phyloP scores from a whole-genome alignment of 2,329 filamentous ascomycete species.

The Fusarium falciforme region DNA sequence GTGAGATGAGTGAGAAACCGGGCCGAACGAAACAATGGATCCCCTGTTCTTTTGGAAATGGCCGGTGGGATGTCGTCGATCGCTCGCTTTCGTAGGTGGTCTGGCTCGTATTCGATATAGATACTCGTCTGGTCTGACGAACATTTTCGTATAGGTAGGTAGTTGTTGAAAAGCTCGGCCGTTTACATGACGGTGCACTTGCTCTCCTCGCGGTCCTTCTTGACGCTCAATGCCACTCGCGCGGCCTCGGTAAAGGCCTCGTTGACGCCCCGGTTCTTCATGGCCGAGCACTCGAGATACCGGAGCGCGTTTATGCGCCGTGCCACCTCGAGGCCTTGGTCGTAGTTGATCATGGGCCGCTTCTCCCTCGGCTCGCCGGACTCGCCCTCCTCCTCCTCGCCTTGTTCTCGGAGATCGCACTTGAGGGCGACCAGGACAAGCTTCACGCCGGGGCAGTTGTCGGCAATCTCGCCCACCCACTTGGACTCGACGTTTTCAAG shows the following conservation, averaged over 20 bases:
- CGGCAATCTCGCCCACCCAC: conserved; percentile 97
- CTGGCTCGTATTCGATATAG: conserved; percentile 29
- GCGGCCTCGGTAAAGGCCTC: conserved; percentile 98
- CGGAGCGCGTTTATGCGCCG: conserved; percentile 91
- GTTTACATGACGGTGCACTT: conserved; percentile 71
- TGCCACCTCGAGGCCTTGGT: conserved; percentile 90
- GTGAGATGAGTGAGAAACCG: conserved; percentile 12
- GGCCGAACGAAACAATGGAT: conserved; percentile 10
- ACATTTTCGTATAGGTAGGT: conserved; percentile 17
- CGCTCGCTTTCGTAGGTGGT: conserved; percentile 3
- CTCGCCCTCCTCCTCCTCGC: conserved; percentile 75
- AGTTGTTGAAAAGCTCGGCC: neutral
- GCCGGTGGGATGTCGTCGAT: conserved; percentile 1
- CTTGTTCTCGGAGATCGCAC: conserved; percentile 89
- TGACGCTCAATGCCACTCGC: conserved; percentile 85
- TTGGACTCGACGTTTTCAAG: conserved; percentile 99
- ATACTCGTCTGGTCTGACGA: conserved; percentile 19
- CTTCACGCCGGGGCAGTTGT: conserved; percentile 96
- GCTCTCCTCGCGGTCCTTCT: conserved; percentile 71
- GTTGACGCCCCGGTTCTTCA: conserved; percentile 97
- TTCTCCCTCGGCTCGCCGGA: conserved; percentile 62
- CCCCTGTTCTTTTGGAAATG: conserved; percentile 8
- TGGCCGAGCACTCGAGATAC: conserved; percentile 98
- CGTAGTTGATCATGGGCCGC: conserved; percentile 85
- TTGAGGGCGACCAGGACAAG: conserved; percentile 96